phyloP scores from a whole-genome alignment of 2,329 filamentous ascomycete genomes.

The Penicillium decumbens region DNA sequence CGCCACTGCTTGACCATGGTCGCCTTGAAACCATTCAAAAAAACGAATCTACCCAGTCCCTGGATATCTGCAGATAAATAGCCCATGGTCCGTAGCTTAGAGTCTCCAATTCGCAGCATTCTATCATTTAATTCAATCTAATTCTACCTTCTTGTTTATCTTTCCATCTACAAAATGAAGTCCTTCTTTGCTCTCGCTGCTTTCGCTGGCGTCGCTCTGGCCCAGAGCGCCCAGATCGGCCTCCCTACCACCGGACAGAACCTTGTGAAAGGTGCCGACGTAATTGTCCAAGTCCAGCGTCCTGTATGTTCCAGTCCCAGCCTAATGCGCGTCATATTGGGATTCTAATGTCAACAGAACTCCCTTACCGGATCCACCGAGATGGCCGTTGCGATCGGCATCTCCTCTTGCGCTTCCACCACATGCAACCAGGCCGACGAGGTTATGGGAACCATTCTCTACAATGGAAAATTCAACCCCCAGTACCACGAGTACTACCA shows the following conservation, averaged over 20 bases:
- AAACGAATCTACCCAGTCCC: background rate
- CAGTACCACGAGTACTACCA: constrained; percentile 20
- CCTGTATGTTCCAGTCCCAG: constrained; percentile 19
- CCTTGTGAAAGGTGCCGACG: constrained; percentile 18
- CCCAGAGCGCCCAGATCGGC: constrained; percentile 27
- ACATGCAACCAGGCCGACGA: constrained; percentile 20
- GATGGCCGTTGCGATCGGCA: constrained; percentile 29
- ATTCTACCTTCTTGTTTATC: background rate
- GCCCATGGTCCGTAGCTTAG: background rate
- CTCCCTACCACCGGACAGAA: constrained; percentile 18
- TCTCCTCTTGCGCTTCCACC: constrained; percentile 21
- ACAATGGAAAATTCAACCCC: constrained; percentile 28
- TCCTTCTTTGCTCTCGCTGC: constrained; percentile 16
- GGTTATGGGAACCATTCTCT: constrained; percentile 25
- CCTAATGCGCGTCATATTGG: background rate
- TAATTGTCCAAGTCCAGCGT: constrained; percentile 29
- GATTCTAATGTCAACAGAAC: constrained; percentile 17
- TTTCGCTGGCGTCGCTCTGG: constrained; percentile 22
- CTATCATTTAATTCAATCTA: background rate
- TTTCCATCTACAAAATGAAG: constrained; percentile 22
- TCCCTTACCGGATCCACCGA: constrained; percentile 26
- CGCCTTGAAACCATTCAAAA: background rate
- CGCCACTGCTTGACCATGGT: background rate
- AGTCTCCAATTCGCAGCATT: background rate
- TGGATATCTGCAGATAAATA: constrained; percentile 1